Evolutionary conservation across 257 asterid species (phyloP).

Genomic region (Orobanche coerulescens): DNA sequence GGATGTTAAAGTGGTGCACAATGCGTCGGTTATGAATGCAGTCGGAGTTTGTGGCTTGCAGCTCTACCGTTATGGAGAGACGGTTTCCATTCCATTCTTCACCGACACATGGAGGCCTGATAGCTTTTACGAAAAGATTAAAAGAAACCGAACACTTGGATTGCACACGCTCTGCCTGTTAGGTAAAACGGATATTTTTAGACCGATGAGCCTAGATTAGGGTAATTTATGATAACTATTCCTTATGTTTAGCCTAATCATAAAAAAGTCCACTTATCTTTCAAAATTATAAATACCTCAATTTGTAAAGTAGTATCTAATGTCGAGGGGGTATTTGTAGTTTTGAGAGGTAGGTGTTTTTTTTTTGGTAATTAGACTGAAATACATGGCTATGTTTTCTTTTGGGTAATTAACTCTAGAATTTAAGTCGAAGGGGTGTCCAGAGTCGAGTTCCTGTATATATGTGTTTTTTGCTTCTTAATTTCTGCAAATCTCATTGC

Average conservation of each 20-base stretch:
- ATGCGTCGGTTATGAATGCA: slow-evolving; percentile 94
- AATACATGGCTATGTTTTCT: background rate
- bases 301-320: background rate
- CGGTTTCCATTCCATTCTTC: slow-evolving; percentile 81
- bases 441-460: background rate
- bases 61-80: slow-evolving; percentile 89
- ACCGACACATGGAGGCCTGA: slow-evolving; percentile 94
- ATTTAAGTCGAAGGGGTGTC: background rate
- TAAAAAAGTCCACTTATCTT: no score
- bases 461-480: background rate
- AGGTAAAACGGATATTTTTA: slow-evolving; percentile 37
- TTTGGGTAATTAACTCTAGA: background rate
- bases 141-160: slow-evolving; percentile 53
- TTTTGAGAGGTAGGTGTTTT: background rate
- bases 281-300: no score
- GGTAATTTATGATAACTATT: no score
- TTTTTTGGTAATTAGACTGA: background rate
- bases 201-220: no score
- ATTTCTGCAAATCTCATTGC: slow-evolving; percentile 3
- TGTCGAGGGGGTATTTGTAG: background rate
- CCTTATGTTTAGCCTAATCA: no score
- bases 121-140: slow-evolving; percentile 81
- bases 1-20: slow-evolving; percentile 76
- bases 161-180: slow-evolving; percentile 84
- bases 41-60: slow-evolving; percentile 89